Evolutionary conservation across 176 grass and related monocot genomes (phyloP), one percentile per base, ranked within the genome.

Genomic region (Musa beccarii): DNA sequence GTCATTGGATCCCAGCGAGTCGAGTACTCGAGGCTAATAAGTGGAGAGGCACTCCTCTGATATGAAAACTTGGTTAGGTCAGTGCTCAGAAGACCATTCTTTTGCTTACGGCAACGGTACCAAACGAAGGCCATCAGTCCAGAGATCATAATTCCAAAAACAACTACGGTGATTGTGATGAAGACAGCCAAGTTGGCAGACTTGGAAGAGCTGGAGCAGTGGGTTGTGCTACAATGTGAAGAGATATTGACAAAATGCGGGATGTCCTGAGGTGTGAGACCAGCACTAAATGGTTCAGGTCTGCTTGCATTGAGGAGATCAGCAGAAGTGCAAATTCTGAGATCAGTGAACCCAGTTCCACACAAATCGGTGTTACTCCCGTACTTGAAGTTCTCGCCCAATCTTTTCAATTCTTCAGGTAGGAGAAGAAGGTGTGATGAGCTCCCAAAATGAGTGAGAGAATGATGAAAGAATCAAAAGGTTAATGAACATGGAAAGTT

Each of bases 21-120:
- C 25, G 88, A 89, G 88, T 98, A 98, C 76, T 98, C 95, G 0
- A 98, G 83, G 77, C 90, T 93, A 71, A 87, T 92, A 25, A 98
- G 90, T 13, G 95, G 87, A 23, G 88, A 92, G 5, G 82, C 77
- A 76, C 83, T 85, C 66, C 75, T 68, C 51, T 77, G 79, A 12
- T 68, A 76, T 2, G 84, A 21, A 9, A 67, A 82, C 54, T 91
- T 90, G 16, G 56, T 68, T 15, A 43, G 68, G 49, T 92, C 78
- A 16, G 54, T 66, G 53, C 71, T 78, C 67, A 76, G 82, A 17
- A 11, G 61, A 43, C 72, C 68, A 24, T 28, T 19, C 55, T 79
- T 86, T 54, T 84, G 86, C 52, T 49, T 77, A 16, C 68, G 81
- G 81, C 82, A 79, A 11, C 80, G 77, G 66, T 84, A 75, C 90